Evolutionary conservation across 164 flowering plant species (phyloP), one percentile per base, ranked within the genome.

Genomic region (Pachysandra terminalis): DNA sequence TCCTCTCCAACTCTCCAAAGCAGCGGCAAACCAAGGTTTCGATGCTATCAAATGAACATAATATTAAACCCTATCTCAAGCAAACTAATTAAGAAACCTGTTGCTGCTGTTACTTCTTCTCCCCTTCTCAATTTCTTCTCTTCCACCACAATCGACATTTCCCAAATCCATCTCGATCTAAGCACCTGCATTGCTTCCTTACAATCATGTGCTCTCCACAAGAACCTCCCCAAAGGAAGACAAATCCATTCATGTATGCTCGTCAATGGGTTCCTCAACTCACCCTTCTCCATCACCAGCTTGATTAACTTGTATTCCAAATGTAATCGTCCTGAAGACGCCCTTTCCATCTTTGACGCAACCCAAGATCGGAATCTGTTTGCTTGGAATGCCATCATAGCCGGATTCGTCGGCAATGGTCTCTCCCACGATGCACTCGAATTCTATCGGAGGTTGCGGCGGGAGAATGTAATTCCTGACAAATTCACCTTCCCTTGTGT

Each of bases 281-380:
- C 82, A 59, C 90, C 92, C 1, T 55, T 62, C 27, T 74, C 87
- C 28, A 64, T 82, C 62, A 89, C 97, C 5, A 85, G 90, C 79
- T 79, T 91, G 27, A 85, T 91, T 76, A 89, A 89, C 75, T 83
- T 87, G 87, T 91, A 91, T 74, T 85, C 91, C 56, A 87, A 91
- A 68, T 87, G 91, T 69, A 70, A 68, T 62, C 77, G 59, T 27
- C 75, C 82, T 19, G 19, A n/a, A 17, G 52, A 81, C 26, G 92
- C 94, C 13, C 7, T 82, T 15, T 24, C 66, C 0, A 73, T 89
- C 26, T 87, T 88, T 54, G 25, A 69, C n/a, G 62, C 67, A 0
- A 16, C 72, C n/a, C 35, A 37, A 59, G 65, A 66, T 16, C 75
- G 63, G 12, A 88, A 89, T 71, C 77, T 87, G 12, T 89, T 78